A percentile compares a stretch with the other conserved stretches of the same genome.
These are phyloP conservation scores for Lepidium sativum DNA, from an alignment of 345 rosid species.

Conservation along the genomic window DNA sequence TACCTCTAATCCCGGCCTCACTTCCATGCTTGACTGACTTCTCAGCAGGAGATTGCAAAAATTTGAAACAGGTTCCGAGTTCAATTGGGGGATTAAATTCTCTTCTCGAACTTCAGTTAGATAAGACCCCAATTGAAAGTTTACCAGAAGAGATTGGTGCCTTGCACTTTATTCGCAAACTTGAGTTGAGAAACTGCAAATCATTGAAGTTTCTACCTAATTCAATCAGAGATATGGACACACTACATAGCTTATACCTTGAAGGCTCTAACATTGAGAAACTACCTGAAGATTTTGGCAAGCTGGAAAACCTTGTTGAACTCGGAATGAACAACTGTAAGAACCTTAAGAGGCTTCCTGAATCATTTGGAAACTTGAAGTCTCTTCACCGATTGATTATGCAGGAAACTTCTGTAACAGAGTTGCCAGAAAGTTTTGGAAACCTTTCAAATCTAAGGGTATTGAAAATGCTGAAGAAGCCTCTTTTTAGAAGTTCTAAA, in stretches of 20 bases:
- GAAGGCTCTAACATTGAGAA: conserved; percentile 18
- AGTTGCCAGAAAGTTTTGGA: conserved; percentile 24
- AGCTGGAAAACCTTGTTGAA: not conserved
- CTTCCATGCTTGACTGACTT: conserved; percentile 8
- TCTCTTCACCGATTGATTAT: conserved; percentile 5
- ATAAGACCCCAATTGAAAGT: not conserved
- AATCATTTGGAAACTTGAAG: conserved; percentile 20
- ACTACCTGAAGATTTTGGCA: conserved; percentile 16
- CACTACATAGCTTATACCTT: conserved; percentile 1
- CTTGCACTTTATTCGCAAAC: not conserved
- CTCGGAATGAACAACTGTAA: conserved; percentile 11
- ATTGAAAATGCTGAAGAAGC: conserved; percentile 16
- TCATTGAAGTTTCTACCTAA: conserved; percentile 1
- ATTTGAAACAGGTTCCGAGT: conserved; percentile 6
- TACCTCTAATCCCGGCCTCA: not conserved
- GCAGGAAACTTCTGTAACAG: not conserved
- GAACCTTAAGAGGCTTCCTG: conserved; percentile 22
- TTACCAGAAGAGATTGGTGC: conserved; percentile 13
- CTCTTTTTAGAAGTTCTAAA: conserved; percentile 16
- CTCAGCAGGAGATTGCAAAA: conserved; percentile 11
- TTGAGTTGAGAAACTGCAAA: conserved; percentile 11
- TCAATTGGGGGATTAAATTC: conserved; percentile 19
- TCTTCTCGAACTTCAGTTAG: conserved; percentile 19
- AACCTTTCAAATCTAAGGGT: conserved; percentile 19
- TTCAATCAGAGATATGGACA: conserved; percentile 14